phyloP scores from a whole-genome alignment of 768 basidiomycete genomes.

The Amanita muscaria region DNA sequence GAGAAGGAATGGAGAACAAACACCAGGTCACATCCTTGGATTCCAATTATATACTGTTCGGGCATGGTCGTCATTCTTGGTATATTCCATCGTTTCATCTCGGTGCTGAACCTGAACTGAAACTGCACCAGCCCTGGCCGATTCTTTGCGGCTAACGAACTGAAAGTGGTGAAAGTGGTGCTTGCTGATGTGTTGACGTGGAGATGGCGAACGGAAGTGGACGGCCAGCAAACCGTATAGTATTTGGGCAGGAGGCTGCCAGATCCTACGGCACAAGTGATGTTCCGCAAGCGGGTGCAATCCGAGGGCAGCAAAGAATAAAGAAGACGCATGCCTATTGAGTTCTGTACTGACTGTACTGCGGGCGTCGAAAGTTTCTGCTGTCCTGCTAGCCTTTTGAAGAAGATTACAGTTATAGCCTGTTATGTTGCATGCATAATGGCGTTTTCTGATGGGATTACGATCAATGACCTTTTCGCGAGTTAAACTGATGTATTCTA shows the following conservation, averaged over 20 bases:
- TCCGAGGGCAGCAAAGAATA: too few relatives aligned
- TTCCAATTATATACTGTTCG: slow-evolving; percentile 26
- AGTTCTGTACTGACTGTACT: too few relatives aligned
- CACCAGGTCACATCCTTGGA: slow-evolving; percentile 23
- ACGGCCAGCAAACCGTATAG: slow-evolving; percentile 10
- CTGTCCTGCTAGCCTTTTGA: too few relatives aligned
- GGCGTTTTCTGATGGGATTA: too few relatives aligned
- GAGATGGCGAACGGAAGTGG: slow-evolving; percentile 18
- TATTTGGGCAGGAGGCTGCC: slow-evolving; percentile 17
- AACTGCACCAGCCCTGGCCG: slow-evolving; percentile 19
- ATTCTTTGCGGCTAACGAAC: slow-evolving; percentile 26
- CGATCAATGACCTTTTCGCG: too few relatives aligned
- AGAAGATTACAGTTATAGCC: too few relatives aligned
- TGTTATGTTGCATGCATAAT: too few relatives aligned
- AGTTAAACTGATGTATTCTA: too few relatives aligned
- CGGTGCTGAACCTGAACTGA: neutral
- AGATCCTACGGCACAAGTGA: slow-evolving; percentile 23
- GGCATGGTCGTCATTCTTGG: slow-evolving; percentile 18
- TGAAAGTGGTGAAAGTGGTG: slow-evolving; percentile 27
- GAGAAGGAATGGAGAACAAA: slow-evolving; percentile 18
- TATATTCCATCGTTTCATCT: neutral
- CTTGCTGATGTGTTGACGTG: slow-evolving; percentile 26
- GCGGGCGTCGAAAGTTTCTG: too few relatives aligned
- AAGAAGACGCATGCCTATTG: too few relatives aligned
- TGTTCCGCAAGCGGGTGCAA: slow-evolving; percentile 22